These are phyloP conservation scores for Botrytis cinerea DNA, from an alignment of 2,329 filamentous ascomycete genomes.

Conservation along the genomic window DNA sequence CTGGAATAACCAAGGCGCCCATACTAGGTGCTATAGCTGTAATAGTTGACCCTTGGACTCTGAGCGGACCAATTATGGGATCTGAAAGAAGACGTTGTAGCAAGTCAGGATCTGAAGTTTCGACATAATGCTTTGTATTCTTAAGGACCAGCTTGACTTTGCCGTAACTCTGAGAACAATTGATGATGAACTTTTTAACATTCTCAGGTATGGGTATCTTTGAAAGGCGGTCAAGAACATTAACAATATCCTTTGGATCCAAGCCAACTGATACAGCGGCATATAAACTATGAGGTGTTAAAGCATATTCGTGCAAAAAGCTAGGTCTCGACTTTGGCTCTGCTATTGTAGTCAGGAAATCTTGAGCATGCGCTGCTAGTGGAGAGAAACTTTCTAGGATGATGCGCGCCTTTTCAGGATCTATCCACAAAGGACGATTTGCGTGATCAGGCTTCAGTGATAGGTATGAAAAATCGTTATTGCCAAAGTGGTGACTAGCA, in stretches of 20 bases:
- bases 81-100: slow-evolving; percentile 86
- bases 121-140: slow-evolving; percentile 91
- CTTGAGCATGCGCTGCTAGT: slow-evolving; percentile 81
- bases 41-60: slow-evolving; percentile 69
- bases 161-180: slow-evolving; percentile 86
- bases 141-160: slow-evolving; percentile 95
- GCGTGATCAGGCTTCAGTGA: slow-evolving; percentile 84
- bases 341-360: slow-evolving; percentile 93
- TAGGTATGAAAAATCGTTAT: slow-evolving; percentile 72
- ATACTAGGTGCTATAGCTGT: slow-evolving; percentile 83
- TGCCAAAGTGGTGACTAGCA: slow-evolving; percentile 42
- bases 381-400: slow-evolving; percentile 94
- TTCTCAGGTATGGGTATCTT: slow-evolving; percentile 85
- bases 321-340: slow-evolving; percentile 88
- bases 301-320: slow-evolving; percentile 89
- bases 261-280: slow-evolving; percentile 95
- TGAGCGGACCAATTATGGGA: slow-evolving; percentile 74
- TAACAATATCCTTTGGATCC: slow-evolving; percentile 85
- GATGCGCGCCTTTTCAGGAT: slow-evolving; percentile 81
- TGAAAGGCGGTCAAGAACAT: slow-evolving; percentile 81
- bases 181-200: slow-evolving; percentile 72
- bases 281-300: slow-evolving; percentile 91
- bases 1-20: slow-evolving; percentile 85
- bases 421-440: slow-evolving; percentile 91
- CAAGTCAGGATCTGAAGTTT: slow-evolving; percentile 85